phyloP scores from a whole-genome alignment of 139 green algal species.

The Parachlorella kessleri region DNA sequence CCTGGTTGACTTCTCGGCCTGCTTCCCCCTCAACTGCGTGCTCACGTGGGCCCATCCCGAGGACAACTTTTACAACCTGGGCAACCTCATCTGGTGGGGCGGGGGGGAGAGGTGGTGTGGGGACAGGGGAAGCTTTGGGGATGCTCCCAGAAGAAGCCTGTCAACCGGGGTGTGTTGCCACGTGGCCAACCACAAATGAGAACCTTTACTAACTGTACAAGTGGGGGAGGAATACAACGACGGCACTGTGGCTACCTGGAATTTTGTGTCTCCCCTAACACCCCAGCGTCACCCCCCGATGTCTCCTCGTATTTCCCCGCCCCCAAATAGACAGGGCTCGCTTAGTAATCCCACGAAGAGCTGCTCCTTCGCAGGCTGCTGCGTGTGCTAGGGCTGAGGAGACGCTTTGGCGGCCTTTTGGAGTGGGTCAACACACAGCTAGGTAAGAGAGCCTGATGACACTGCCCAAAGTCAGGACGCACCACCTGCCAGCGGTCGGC shows the following conservation, averaged over 20 bases:
- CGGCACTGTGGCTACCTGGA: background rate
- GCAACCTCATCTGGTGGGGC: background rate
- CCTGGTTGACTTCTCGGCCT: conserved; percentile 12
- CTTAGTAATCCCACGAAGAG: too few relatives aligned
- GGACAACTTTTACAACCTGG: background rate
- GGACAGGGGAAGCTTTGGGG: background rate
- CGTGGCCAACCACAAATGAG: background rate
- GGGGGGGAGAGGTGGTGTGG: background rate
- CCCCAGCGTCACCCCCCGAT: too few relatives aligned
- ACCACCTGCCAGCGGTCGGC: too few relatives aligned
- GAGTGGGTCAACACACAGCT: too few relatives aligned
- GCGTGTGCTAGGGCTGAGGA: too few relatives aligned
- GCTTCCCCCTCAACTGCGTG: conserved; percentile 9
- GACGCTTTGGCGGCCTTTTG: too few relatives aligned
- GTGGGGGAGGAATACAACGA: background rate
- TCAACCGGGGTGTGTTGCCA: too few relatives aligned
- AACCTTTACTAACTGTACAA: conserved; percentile 7
- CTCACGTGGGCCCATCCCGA: background rate
- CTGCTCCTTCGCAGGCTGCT: too few relatives aligned
- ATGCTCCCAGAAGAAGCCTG: background rate
- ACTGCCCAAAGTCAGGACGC: too few relatives aligned
- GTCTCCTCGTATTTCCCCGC: too few relatives aligned
- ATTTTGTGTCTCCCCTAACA: background rate
- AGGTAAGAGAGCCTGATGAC: too few relatives aligned
- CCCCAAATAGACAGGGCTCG: too few relatives aligned